Evolutionary conservation across 306 rosid species (phyloP).

Genomic region (Amphicarpaea edgeworthii): DNA sequence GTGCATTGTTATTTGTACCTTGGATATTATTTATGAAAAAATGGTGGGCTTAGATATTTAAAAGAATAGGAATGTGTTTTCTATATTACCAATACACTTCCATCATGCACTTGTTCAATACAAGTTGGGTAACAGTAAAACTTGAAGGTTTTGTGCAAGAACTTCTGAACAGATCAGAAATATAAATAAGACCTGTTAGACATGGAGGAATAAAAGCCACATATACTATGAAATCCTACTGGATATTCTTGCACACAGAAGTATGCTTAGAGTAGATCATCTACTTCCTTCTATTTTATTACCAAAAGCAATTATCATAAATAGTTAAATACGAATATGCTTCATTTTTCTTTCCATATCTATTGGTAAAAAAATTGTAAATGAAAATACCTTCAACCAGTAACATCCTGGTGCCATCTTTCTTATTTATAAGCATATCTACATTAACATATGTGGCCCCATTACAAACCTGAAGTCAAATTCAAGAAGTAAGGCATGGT

Average conservation of each 20-base stretch:
- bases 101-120: not conserved
- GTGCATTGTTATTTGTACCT: not conserved
- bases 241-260: not conserved
- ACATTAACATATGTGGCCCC: slow-evolving; percentile 90
- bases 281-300: not conserved
- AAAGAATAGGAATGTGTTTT: not conserved
- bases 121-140: not conserved
- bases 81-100: not conserved
- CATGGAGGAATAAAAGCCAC: slow-evolving; percentile 14
- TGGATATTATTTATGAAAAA: slow-evolving; percentile 14
- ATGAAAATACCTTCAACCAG: slow-evolving; percentile 74
- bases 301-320: not conserved
- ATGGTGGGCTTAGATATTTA: not conserved
- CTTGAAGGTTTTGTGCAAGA: not conserved
- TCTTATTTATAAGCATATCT: slow-evolving; percentile 77
- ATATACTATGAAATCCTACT: not conserved
- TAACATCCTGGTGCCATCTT: slow-evolving; percentile 78
- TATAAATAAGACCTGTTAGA: slow-evolving; percentile 1
- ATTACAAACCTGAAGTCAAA: slow-evolving; percentile 70
- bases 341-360: slow-evolving; percentile 9
- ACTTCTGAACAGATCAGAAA: not conserved
- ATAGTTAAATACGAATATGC: not conserved
- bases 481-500: slow-evolving; percentile 40
- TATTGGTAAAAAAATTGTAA: not conserved
- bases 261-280: slow-evolving; percentile 1